Evolutionary conservation across 1,139 yeast genomes (phyloP).

Genomic region (Hanseniaspora uvarum): DNA sequence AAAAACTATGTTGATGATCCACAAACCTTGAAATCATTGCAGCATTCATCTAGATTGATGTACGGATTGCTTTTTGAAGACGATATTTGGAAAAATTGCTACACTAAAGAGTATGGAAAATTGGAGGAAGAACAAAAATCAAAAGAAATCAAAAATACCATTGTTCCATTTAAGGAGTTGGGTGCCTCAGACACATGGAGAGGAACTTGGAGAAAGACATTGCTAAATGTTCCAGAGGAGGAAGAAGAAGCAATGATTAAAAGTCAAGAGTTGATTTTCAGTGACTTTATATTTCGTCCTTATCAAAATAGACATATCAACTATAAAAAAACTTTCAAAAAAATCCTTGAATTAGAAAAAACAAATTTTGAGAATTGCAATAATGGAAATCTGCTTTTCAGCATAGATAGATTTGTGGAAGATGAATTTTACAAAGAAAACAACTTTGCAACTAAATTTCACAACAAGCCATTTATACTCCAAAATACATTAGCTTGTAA

Average conservation of each 20-base stretch:
- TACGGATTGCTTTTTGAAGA: conserved; percentile 67
- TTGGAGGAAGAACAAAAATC: conserved; percentile 21
- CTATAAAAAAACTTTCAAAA: conserved; percentile 41
- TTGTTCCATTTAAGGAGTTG: conserved; percentile 23
- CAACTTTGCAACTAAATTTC: conserved; percentile 40
- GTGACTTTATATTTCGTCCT: conserved; percentile 66
- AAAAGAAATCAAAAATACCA: conserved; percentile 20
- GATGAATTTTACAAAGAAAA: conserved; percentile 33
- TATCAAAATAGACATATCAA: conserved; percentile 67
- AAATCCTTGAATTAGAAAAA: conserved; percentile 42
- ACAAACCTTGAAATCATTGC: conserved; percentile 39
- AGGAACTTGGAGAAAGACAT: conserved; percentile 70
- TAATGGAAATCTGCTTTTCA: conserved; percentile 28
- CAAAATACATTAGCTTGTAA: conserved; percentile 30
- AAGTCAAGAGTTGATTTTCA: conserved; percentile 36
- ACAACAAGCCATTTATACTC: conserved; percentile 58
- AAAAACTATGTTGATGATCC: conserved; percentile 37
- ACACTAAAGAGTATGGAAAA: conserved; percentile 32
- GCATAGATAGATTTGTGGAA: conserved; percentile 38
- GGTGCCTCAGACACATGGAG: conserved; percentile 40
- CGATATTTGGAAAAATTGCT: conserved; percentile 64
- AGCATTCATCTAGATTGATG: conserved; percentile 53
- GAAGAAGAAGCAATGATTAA: conserved; percentile 37
- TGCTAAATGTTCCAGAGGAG: conserved; percentile 35
- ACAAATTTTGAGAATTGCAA: conserved; percentile 23